Percentiles rank a stretch among this genome's conserved stretches.
phyloP scores from a whole-genome alignment of 2,329 filamentous ascomycete species.

The Didymella segeticola region DNA sequence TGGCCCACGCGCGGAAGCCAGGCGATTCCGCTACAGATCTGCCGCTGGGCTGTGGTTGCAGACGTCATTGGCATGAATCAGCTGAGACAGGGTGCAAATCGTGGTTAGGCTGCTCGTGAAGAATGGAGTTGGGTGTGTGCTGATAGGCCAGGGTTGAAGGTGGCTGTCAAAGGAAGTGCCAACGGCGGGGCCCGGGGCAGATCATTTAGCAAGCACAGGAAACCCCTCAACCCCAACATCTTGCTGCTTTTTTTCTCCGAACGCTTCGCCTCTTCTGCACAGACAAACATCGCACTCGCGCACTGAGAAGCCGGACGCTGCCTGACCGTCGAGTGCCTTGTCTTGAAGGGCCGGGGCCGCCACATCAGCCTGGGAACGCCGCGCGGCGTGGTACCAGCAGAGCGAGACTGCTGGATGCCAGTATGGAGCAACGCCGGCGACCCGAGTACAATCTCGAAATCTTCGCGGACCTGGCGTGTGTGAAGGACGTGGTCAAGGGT shows the following conservation, averaged over 20 bases:
- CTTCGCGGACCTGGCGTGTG: slow-evolving; percentile 87
- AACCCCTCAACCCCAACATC: slow-evolving; percentile 16
- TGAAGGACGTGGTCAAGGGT: slow-evolving; percentile 95
- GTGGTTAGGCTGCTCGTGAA: slow-evolving; percentile 6
- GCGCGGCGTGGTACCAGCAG: slow-evolving; percentile 17
- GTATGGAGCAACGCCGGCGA: slow-evolving; percentile 70
- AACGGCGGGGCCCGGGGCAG: slow-evolving; percentile 4
- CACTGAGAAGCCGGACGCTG: background rate
- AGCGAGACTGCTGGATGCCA: slow-evolving; percentile 33
- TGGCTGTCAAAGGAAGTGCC: slow-evolving; percentile 9
- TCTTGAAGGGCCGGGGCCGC: slow-evolving; percentile 1
- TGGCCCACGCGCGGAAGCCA: slow-evolving; percentile 8
- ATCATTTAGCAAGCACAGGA: slow-evolving; percentile 9
- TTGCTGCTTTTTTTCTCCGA: slow-evolving; percentile 9
- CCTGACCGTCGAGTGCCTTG: background rate
- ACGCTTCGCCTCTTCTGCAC: slow-evolving; percentile 24
- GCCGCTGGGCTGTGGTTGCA: slow-evolving; percentile 1
- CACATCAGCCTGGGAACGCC: slow-evolving; percentile 5
- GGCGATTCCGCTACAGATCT: slow-evolving; percentile 13
- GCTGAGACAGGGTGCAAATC: slow-evolving; percentile 24
- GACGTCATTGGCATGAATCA: slow-evolving; percentile 11
- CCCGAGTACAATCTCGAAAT: slow-evolving; percentile 94
- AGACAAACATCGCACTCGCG: slow-evolving; percentile 6
- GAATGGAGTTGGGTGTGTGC: slow-evolving; percentile 15
- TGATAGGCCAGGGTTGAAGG: slow-evolving; percentile 18